Percentiles rank a stretch among this genome's conserved stretches.
Conservation (phyloP, 352 stramenopile genomes). For the Globisporangium canariense region DNA sequence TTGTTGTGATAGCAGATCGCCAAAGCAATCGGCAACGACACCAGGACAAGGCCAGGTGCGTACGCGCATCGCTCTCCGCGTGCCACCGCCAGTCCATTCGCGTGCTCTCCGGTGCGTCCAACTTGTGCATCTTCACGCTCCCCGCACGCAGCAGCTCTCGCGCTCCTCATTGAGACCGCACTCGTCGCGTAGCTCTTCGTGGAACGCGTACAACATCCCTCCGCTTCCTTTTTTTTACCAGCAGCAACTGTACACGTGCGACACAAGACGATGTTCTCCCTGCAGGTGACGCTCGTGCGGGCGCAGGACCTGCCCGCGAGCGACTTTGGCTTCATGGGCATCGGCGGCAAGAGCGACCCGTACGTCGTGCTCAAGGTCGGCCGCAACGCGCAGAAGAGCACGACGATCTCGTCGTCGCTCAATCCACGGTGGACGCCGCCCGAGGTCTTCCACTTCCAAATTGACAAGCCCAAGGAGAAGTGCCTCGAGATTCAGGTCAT, state of each 20-base stretch:
- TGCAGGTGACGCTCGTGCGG: slow-evolving; percentile 53
- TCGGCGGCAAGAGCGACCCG: slow-evolving; percentile 73
- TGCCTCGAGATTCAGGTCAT: slow-evolving; percentile 54
- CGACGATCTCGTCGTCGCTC: slow-evolving; percentile 38
- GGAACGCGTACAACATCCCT: not conserved
- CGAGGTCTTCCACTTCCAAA: slow-evolving; percentile 62
- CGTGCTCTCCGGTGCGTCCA: not conserved
- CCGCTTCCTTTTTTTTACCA: not conserved
- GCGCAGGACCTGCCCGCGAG: slow-evolving; percentile 48
- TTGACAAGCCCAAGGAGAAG: slow-evolving; percentile 58
- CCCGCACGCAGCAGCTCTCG: not conserved
- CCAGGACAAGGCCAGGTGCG: too few relatives aligned
- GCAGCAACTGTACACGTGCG: not conserved
- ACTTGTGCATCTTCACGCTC: not conserved
- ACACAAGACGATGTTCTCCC: slow-evolving; percentile 35
- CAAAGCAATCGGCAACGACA: not conserved
- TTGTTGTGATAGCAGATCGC: not conserved
- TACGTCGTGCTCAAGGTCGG: slow-evolving; percentile 68
- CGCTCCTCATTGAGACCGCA: not conserved
- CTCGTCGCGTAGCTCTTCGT: not conserved
- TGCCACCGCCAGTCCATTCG: not conserved
- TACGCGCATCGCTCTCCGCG: not conserved
- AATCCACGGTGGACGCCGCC: slow-evolving; percentile 56
- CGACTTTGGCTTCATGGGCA: slow-evolving; percentile 65
- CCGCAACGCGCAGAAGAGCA: slow-evolving; percentile 45